A percentile compares a stretch with the other conserved stretches of the same genome.
These are phyloP conservation scores for Saccharata proteae DNA, from an alignment of 2,329 filamentous ascomycete genomes.

Conservation along the genomic window DNA sequence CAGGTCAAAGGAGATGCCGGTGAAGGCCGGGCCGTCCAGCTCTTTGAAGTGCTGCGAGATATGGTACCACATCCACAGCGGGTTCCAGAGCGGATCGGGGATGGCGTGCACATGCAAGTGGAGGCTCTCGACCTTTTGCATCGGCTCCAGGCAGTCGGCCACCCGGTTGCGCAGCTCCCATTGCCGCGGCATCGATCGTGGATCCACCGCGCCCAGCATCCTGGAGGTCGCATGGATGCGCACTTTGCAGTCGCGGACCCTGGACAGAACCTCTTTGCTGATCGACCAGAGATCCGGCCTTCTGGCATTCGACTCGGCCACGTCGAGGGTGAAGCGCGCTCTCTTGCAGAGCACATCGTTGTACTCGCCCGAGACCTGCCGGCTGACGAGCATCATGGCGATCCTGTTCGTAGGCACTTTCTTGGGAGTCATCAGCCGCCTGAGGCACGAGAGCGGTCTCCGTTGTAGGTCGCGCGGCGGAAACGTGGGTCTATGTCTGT, in stretches of 20 bases:
- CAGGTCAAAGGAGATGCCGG: conserved; percentile 21
- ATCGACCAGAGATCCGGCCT: conserved; percentile 18
- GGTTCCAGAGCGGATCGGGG: conserved; percentile 27
- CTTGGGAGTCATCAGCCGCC: conserved; percentile 9
- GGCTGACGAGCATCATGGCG: conserved; percentile 17
- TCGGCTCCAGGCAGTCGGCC: conserved; percentile 11
- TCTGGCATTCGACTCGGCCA: conserved; percentile 20
- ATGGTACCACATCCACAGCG: conserved; percentile 21
- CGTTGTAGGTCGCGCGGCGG: too few species aligned
- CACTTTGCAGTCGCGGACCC: conserved; percentile 18
- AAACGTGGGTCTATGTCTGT: conserved; percentile 1
- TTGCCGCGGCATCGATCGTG: conserved; percentile 21
- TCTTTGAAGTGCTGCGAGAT: conserved; percentile 20
- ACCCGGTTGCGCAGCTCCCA: conserved; percentile 20
- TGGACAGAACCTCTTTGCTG: conserved; percentile 12
- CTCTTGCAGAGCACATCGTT: conserved; percentile 22
- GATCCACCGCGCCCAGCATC: conserved; percentile 24
- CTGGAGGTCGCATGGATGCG: conserved; percentile 20
- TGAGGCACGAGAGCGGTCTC: conserved; percentile 2
- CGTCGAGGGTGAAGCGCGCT: conserved; percentile 18
- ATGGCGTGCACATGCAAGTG: conserved; percentile 22
- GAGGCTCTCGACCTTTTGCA: conserved; percentile 14
- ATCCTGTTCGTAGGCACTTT: conserved; percentile 1
- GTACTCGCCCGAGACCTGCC: conserved; percentile 22
- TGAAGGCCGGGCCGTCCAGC: conserved; percentile 10